Base-by-base conservation (phyloP, 164 flowering plant species). In the Warburgia ugandensis region DNA sequence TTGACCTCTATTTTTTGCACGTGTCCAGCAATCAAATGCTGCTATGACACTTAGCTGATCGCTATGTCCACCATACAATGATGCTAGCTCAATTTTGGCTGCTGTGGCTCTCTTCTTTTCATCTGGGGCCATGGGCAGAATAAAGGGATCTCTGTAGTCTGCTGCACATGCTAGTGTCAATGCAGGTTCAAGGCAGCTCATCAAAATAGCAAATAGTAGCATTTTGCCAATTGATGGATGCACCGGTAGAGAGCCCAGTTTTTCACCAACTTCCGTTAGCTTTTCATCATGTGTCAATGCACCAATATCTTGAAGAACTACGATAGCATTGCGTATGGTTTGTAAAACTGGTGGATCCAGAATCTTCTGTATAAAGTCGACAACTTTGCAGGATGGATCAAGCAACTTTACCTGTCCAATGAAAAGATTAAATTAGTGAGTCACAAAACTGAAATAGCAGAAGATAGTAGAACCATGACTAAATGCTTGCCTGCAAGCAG, bases 181-280 rank as follows among this genome's bases (percentile, higher is more conserved):
- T 26, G 99, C 99, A 17, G 99, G 99, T 54, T 83, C 96, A 29
- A 89, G 90, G 66, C 99, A 94, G 58, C 78, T 83, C 86, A 89
- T 61, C 66, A 86, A 64, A 62, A 86, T 77, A 39, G 96, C 78
- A 62, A 89, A 71, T 38, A 89, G 67, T 44, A 94, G 84, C 99
- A 94, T 89, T 70, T 77, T 94, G 86, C 97, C 71, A 2, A 82
- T 83, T 46, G 75, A 61, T 26, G 99, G 99, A 72, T 89, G 96
- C 50, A 94, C 88, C 6, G 97, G 94, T 3, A 94, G 78, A 50
- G 69, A 65, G 29, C 90, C 99, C 22, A 94, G 59, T 64, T 74
- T 89, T 62, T 69, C 68, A 30, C 99, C 99, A 37, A 94, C 81
- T 50, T 72, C 84, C 29, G 99, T 94, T 48, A 94, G 78, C 40